Evolutionary conservation across 192 early-diverging fungal species (phyloP), one percentile per base, ranked within the genome.

Genomic region (Lunasporangiospora selenospora): DNA sequence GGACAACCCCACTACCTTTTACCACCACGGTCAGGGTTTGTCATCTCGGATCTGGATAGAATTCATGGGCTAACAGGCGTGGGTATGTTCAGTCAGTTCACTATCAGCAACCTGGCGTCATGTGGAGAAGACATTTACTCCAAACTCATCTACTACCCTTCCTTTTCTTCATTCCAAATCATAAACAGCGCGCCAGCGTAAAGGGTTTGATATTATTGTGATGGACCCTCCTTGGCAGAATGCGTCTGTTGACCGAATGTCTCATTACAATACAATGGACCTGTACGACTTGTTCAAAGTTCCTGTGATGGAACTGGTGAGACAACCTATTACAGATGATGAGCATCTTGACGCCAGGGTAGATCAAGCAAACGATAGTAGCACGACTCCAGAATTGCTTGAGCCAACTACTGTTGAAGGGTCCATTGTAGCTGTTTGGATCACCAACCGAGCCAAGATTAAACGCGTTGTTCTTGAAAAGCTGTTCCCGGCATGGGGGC

Each of bases 191-290:
- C 19, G 53, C 10, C 43, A 54, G 31, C 56, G 43, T 27, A 58
- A 62, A 37, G 77, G 69, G 11, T 81, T 69, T 46, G 65, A 81
- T 34, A 66, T 87, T 8, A 75, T 88, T 34, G 70, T 89, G 3
- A 79, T 82, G 75, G 86, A 88, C 41, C 86, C 86, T 26, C 85
- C 90, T 13, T 92, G 90, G 90, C 81, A 81, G 16, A 92, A 92
- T 45, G 58, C 64, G 3, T 67, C 80, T 61, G 78, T 77, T 15
- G 61, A 63, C 33, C 81, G 87, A 30, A 79, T 85, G 24, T 64
- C 58, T 0, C 66, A 82, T 10, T 91, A 92, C 58, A 43, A 53
- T 3, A 80, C 75, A 0, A 53, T 89, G 26, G 90, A 92, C 50
- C 57, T 85, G 15, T 90, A 90, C 59, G 81, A 85, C 15, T 63